Evolutionary conservation across 306 rosid species (phyloP).

Genomic region (Cucurbita argyrosperma): DNA sequence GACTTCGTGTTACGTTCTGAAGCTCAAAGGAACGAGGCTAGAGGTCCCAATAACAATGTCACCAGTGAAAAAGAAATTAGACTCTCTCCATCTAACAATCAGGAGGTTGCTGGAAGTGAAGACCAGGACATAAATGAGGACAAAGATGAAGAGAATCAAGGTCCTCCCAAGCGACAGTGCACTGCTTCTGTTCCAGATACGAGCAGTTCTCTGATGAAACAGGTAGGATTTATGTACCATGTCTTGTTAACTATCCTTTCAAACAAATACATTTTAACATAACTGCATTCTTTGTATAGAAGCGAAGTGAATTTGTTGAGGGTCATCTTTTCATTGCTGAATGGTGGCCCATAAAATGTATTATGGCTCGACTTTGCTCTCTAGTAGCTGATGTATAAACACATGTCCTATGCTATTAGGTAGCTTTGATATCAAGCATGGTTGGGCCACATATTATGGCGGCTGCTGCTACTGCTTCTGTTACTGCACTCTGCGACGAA

Average conservation of each 20-base stretch:
- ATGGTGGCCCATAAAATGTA: neutral
- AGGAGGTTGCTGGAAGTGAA: conserved; percentile 27
- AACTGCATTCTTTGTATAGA: neutral
- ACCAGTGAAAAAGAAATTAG: conserved; percentile 26
- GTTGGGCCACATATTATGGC: conserved; percentile 70
- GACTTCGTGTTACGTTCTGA: conserved; percentile 47
- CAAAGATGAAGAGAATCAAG: conserved; percentile 40
- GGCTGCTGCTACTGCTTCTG: conserved; percentile 82
- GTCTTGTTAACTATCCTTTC: neutral
- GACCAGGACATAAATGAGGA: conserved; percentile 28
- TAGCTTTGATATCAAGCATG: conserved; percentile 56
- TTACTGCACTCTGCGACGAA: conserved; percentile 63
- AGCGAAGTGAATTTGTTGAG: neutral
- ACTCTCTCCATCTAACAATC: conserved; percentile 25
- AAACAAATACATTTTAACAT: neutral
- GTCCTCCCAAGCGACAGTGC: conserved; percentile 51
- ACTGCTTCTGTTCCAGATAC: conserved; percentile 34
- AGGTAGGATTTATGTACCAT: conserved; percentile 23
- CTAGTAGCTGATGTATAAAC: neutral
- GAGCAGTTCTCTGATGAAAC: conserved; percentile 64
- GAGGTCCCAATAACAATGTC: conserved; percentile 16
- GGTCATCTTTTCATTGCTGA: neutral
- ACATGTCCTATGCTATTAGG: conserved; percentile 26
- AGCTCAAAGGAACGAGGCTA: conserved; percentile 20
- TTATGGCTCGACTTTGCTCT: neutral